These are phyloP conservation scores for Penicillium sp. DNA, from an alignment of 2,329 filamentous ascomycete genomes.

Conservation along the genomic window DNA sequence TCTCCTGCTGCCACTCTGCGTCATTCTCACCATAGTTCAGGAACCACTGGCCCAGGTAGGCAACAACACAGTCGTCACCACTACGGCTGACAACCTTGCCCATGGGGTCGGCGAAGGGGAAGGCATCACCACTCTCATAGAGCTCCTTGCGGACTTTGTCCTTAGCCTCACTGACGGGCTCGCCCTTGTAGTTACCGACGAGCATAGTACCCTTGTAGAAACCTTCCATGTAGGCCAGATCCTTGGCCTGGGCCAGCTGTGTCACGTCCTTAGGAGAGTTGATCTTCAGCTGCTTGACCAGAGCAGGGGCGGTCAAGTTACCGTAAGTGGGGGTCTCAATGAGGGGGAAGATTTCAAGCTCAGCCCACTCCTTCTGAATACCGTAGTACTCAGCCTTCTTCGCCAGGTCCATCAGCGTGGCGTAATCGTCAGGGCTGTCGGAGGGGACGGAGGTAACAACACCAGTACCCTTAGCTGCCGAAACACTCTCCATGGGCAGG, in stretches of 20 bases:
- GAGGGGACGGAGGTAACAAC: conserved; percentile 94
- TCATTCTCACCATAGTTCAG: conserved; percentile 87
- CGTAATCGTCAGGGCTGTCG: conserved; percentile 91
- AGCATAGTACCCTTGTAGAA: conserved; percentile 92
- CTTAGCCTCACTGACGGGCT: conserved; percentile 78
- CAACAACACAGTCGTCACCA: conserved; percentile 85
- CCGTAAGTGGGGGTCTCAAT: conserved; percentile 83
- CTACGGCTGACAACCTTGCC: conserved; percentile 79
- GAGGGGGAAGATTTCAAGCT: conserved; percentile 78
- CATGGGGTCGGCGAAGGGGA: conserved; percentile 89
- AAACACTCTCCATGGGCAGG: conserved; percentile 87
- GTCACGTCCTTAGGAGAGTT: conserved; percentile 89
- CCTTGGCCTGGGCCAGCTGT: conserved; percentile 86
- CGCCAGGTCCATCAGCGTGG: conserved; percentile 72
- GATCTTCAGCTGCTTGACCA: conserved; percentile 92
- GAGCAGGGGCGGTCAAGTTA: conserved; percentile 68
- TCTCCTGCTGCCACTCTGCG: conserved; percentile 66
- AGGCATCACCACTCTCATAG: conserved; percentile 67
- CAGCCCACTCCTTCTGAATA: conserved; percentile 93
- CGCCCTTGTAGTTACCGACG: conserved; percentile 76
- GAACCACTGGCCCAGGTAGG: conserved; percentile 94
- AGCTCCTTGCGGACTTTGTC: conserved; percentile 71
- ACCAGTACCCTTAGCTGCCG: conserved; percentile 87
- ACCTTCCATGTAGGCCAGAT: conserved; percentile 91
- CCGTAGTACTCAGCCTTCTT: conserved; percentile 96